A percentile compares a stretch with the other conserved stretches of the same genome.
Conservation (phyloP, 805 yeast species). For the Ogataea nakhonphanomensis region DNA sequence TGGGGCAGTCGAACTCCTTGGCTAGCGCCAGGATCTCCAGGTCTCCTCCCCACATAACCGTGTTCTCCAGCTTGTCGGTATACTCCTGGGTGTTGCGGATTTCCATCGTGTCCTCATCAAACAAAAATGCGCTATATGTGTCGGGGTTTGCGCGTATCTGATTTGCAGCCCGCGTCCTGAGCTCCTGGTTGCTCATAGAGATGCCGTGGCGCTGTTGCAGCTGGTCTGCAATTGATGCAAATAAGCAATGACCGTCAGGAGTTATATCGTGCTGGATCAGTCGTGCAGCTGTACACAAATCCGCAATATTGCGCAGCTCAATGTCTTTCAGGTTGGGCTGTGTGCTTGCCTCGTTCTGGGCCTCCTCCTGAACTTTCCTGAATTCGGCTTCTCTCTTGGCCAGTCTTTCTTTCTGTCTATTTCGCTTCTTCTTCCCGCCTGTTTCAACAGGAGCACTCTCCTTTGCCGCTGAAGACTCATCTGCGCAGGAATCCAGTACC, state of each 20-base stretch:
- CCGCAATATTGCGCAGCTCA: slow-evolving; percentile 65
- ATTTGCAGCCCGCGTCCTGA: slow-evolving; percentile 63
- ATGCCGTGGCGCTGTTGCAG: slow-evolving; percentile 48
- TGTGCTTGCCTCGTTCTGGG: slow-evolving; percentile 61
- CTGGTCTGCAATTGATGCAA: slow-evolving; percentile 83
- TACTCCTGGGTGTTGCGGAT: slow-evolving; percentile 66
- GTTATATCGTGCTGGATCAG: slow-evolving; percentile 64
- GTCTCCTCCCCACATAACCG: slow-evolving; percentile 96
- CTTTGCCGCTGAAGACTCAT: slow-evolving; percentile 38
- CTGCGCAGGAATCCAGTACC: slow-evolving; percentile 27
- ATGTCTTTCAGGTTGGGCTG: slow-evolving; percentile 67
- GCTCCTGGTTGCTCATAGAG: slow-evolving; percentile 41
- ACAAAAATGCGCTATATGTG: slow-evolving; percentile 75
- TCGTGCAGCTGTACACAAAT: slow-evolving; percentile 45
- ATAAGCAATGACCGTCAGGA: slow-evolving; percentile 95
- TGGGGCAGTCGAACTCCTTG: slow-evolving; percentile 64
- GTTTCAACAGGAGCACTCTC: slow-evolving; percentile 12
- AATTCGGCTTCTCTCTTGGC: slow-evolving; percentile 74
- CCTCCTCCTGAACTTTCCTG: slow-evolving; percentile 60
- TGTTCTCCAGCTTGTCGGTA: slow-evolving; percentile 60
- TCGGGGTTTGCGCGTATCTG: slow-evolving; percentile 64
- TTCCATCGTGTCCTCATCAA: slow-evolving; percentile 71
- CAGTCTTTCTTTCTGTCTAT: slow-evolving; percentile 80
- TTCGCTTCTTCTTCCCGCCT: slow-evolving; percentile 46
- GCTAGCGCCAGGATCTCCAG: slow-evolving; percentile 83